phyloP scores from a whole-genome alignment of 2,329 filamentous ascomycete genomes.

The Claviceps spartinae region DNA sequence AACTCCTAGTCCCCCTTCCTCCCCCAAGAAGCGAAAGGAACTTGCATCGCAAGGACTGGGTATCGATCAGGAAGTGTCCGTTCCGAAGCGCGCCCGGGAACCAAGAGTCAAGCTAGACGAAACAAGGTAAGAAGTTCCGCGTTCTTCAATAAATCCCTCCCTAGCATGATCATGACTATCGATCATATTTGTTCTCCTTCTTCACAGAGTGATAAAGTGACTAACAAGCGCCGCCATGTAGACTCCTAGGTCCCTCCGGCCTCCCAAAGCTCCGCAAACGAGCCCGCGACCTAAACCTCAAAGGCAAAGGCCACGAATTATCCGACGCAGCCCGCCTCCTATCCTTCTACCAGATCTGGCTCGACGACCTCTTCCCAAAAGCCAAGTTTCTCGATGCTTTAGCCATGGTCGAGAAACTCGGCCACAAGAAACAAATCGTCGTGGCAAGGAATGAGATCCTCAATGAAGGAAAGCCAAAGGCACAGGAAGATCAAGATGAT shows the following conservation, averaged over 20 bases:
- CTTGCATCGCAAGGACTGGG: slow-evolving; percentile 44
- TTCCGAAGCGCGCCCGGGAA: slow-evolving; percentile 57
- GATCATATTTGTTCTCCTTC: too few relatives aligned
- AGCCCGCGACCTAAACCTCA: slow-evolving; percentile 61
- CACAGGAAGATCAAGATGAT: slow-evolving; percentile 13
- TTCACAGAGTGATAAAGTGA: not conserved
- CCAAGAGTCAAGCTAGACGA: slow-evolving; percentile 84
- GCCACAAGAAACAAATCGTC: slow-evolving; percentile 69
- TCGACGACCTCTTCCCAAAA: slow-evolving; percentile 89
- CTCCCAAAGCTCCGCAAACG: slow-evolving; percentile 69
- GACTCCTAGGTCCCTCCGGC: slow-evolving; percentile 69
- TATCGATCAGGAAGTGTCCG: slow-evolving; percentile 74
- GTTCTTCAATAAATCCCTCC: not conserved
- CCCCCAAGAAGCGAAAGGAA: slow-evolving; percentile 34
- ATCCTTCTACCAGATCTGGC: slow-evolving; percentile 89
- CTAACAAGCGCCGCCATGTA: slow-evolving; percentile 16
- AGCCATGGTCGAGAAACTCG: slow-evolving; percentile 81
- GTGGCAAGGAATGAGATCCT: slow-evolving; percentile 72
- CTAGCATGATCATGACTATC: too few relatives aligned
- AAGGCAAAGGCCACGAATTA: slow-evolving; percentile 94
- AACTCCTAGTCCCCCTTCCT: slow-evolving; percentile 28
- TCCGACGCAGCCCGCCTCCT: slow-evolving; percentile 70
- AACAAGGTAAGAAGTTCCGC: slow-evolving; percentile 36
- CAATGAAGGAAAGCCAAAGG: slow-evolving; percentile 52
- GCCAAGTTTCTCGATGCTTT: slow-evolving; percentile 87